Conservation (phyloP, 441 rosid genomes). For the Gossypium lobatum region DNA sequence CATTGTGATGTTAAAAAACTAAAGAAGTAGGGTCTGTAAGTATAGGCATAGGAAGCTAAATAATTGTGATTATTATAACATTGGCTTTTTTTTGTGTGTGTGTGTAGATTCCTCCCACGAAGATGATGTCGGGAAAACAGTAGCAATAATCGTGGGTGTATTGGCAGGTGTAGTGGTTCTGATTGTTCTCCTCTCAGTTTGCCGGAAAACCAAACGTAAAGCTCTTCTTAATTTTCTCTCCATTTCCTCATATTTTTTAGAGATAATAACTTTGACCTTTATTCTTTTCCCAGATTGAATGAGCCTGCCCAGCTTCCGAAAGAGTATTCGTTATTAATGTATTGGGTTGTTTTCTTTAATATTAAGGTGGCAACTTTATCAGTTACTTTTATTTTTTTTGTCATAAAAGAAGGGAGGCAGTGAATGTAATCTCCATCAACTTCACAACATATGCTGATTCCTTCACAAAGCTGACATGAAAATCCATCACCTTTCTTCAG, state of each 20-base stretch:
- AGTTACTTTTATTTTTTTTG: background rate
- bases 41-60: background rate
- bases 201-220: slow-evolving; percentile 53
- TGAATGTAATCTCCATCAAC: slow-evolving; percentile 10
- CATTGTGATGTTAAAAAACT: background rate
- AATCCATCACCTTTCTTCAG: background rate
- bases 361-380: background rate
- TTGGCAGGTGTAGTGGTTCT: slow-evolving; percentile 64
- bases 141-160: slow-evolving; percentile 75
- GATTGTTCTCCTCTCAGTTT: slow-evolving; percentile 67
- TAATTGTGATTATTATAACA: slow-evolving; percentile 7
- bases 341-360: background rate
- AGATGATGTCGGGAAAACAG: slow-evolving; percentile 69
- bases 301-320: background rate
- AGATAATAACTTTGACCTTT: background rate
- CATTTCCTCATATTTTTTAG: background rate
- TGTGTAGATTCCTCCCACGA: slow-evolving; percentile 52
- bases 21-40: background rate
- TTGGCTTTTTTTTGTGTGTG: slow-evolving; percentile 20
- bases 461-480: slow-evolving; percentile 2
- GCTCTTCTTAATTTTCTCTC: background rate
- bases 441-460: slow-evolving; percentile 15
- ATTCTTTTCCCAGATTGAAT: slow-evolving; percentile 5
- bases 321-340: background rate
- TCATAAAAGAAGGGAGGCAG: background rate